Conservation (phyloP, 2,329 filamentous ascomycete species). For the Plectosphaerella sp. region DNA sequence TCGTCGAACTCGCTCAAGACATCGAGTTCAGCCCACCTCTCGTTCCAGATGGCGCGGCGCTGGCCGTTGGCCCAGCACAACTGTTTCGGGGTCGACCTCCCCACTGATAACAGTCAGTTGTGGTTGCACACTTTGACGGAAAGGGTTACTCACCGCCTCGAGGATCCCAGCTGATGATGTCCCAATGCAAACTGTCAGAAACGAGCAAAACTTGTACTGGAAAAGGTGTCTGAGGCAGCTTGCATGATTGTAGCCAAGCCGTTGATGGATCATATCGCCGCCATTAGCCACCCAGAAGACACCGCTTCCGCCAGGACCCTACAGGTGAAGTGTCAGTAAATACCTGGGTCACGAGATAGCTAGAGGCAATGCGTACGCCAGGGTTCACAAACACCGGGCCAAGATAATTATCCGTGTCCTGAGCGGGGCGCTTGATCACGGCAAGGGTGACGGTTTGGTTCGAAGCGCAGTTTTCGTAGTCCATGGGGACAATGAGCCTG, state of each 20-base stretch:
- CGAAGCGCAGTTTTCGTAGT: background rate
- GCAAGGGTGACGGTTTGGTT: background rate
- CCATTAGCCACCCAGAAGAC: background rate
- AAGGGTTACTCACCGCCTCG: conserved; percentile 7
- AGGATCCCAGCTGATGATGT: conserved; percentile 45
- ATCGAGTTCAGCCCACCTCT: conserved; percentile 30
- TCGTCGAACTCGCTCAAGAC: conserved; percentile 29
- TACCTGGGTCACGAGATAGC: background rate
- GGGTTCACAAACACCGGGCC: background rate
- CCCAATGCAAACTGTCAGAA: conserved; percentile 15
- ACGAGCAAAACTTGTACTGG: no score
- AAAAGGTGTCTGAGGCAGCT: background rate
- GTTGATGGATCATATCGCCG: background rate
- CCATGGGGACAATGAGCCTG: background rate
- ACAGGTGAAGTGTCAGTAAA: background rate
- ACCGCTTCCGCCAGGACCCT: background rate
- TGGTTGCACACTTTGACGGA: no score
- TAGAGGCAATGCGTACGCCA: background rate
- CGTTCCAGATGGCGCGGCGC: conserved; percentile 35
- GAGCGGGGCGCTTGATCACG: background rate
- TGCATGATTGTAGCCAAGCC: background rate
- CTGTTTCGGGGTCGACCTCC: conserved; percentile 42
- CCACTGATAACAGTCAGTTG: conserved; percentile 17
- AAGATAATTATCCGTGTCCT: background rate
- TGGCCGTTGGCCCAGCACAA: conserved; percentile 43